Base-by-base conservation (phyloP, 1,284 basidiomycete species). In the Puccinia triticina region DNA sequence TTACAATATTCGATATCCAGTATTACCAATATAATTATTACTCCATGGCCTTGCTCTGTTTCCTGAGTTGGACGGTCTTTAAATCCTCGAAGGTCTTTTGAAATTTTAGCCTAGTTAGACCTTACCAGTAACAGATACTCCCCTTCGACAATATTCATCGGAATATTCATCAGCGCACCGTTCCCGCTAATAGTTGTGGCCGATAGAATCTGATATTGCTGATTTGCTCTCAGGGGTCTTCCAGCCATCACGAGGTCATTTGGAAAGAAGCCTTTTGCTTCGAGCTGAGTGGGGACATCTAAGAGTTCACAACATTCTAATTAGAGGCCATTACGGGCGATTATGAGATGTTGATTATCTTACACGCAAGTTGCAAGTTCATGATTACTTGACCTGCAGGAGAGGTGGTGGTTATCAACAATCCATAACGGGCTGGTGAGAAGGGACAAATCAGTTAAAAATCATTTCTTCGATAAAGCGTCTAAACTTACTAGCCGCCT, bases 341-440 rank as follows among this genome's bases (percentile, higher is more conserved):
- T 46, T 2, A 32, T 26, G 11, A 71, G n/a, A 26, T 18, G 21
- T 10, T 21, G 34, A 43, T 48, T n/a, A 26, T 37, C 67, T 57
- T 80, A 80, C 77, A 71, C 32, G 77, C 46, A n/a, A 80, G 55
- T 57, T 80, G 77, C 43, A 80, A 55, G 29, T 72, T 67, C 37
- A 69, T 72, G 0, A 57, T 59, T 5, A 71, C 48, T 40, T 21
- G 32, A 43, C 23, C 67, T 26, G 26, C 43, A 32, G 46, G 37
- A 16, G 32, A 8, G 48, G 23, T 72, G 48, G 67, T 43, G 34
- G 66, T 80, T 37, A 80, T 72, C 26, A 55, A 10, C 21, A 40
- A 80, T 53, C 43, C 55, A 55, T 53, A 80, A 37, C 29, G 46
- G 43, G 66, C 67, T 80, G 53, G 43, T 12, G 57, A n/a, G n/a